Evolutionary conservation across 331 rosid species (phyloP), one percentile per base, ranked within the genome.

Genomic region (Malus hybrid): DNA sequence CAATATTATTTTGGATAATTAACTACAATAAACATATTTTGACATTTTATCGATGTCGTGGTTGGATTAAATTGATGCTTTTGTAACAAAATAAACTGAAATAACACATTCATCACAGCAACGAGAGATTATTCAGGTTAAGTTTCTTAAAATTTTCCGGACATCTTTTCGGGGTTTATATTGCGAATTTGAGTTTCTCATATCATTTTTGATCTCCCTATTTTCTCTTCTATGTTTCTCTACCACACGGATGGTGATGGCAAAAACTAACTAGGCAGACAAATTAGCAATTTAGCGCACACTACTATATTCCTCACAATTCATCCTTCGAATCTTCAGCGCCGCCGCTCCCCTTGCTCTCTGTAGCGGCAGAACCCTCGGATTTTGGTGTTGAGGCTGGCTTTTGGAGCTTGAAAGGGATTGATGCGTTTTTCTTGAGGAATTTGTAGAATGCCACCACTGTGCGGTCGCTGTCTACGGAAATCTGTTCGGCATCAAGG

Each of bases 361-460:
- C 89, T 69, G 84, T 83, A 60, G 80, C 84, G 74, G 80, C 90
- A 61, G 88, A 57, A 53, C 76, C 83, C 74, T 69, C 82, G 0
- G 88, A 9, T 76, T 84, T 85, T 19, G 93, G 71, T 65, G 89
- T n/a, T 63, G 90, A 75, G 77, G 86, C 78, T 70, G 97, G 93
- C 81, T 95, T 90, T 86, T 92, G 86, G 79, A 95, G 93, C 91
- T 92, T 95, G 87, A 95, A 95, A 19, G 97, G 98, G 82, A 95
- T 88, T 42, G 99, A 88, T 71, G 99, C 98, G 78, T 95, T 80
- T 77, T 95, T 91, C 84, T 91, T 95, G 62, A 95, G 78, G 85
- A 95, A 95, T 78, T 95, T 95, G 72, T 95, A 95, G 20, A 95
- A 84, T n/a, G 97, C 99, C 71, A 90, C 96, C 77, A 92, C 99